phyloP scores from a whole-genome alignment of 805 yeast species.

The Scheffersomyces stipitis region DNA sequence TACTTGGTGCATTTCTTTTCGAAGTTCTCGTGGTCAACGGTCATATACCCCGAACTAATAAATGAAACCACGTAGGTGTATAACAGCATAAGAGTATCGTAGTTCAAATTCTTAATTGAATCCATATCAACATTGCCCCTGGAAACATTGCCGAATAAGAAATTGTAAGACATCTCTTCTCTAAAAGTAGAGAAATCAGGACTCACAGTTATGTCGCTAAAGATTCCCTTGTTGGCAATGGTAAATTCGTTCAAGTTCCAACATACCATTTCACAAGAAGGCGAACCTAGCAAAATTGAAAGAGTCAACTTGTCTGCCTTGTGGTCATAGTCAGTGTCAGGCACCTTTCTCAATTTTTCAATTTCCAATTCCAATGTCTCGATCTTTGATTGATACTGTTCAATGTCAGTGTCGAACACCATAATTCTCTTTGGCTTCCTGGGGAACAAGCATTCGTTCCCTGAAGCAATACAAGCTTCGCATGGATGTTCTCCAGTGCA shows the following conservation, averaged over 20 bases:
- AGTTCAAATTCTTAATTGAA: constrained; percentile 1
- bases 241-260: constrained; percentile 22
- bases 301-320: constrained; percentile 11
- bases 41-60: constrained; percentile 24
- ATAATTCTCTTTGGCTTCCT: constrained; percentile 18
- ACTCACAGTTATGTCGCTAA: constrained; percentile 13
- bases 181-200: constrained; percentile 23
- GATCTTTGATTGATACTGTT: constrained; percentile 16
- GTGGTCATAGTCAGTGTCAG: not conserved
- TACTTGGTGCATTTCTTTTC: constrained; percentile 9
- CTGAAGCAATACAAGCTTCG: constrained; percentile 13
- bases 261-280: constrained; percentile 23
- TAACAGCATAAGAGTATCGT: not conserved
- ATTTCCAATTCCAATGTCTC: constrained; percentile 9
- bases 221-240: constrained; percentile 1
- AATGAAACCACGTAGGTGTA: constrained; percentile 18
- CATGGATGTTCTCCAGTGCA: constrained; percentile 28
- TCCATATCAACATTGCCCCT: not conserved
- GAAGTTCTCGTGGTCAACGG: constrained; percentile 21
- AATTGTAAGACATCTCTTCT: constrained; percentile 23
- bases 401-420: constrained; percentile 22
- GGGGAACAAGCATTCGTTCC: constrained; percentile 18
- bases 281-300: constrained; percentile 22
- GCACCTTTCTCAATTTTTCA: not conserved
- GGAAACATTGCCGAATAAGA: constrained; percentile 4